Evolutionary conservation across 768 basidiomycete species (phyloP).

Genomic region (Hortiboletus flavorubellus): DNA sequence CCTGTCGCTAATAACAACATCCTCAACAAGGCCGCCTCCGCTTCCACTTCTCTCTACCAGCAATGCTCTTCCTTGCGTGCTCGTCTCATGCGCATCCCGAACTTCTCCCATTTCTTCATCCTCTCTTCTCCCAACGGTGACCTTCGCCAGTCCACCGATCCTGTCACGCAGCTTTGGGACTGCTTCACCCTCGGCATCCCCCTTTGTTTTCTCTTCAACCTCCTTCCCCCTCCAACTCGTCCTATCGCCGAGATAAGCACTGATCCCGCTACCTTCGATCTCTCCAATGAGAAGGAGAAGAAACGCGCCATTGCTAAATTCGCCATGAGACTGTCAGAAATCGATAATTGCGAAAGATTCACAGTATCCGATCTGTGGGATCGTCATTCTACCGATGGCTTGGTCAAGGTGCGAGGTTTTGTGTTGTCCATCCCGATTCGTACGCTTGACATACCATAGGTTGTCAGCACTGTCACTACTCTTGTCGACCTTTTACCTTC

Average conservation of each 20-base stretch:
- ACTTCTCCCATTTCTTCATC: slow-evolving; percentile 68
- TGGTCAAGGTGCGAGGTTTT: slow-evolving; percentile 76
- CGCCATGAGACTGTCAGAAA: slow-evolving; percentile 78
- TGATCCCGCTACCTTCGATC: slow-evolving; percentile 59
- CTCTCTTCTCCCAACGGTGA: slow-evolving; percentile 55
- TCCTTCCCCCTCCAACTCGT: slow-evolving; percentile 53
- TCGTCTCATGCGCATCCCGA: slow-evolving; percentile 73
- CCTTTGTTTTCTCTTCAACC: slow-evolving; percentile 95
- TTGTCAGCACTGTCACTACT: slow-evolving; percentile 83
- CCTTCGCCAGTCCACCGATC: slow-evolving; percentile 77
- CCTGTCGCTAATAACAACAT: slow-evolving; percentile 79
- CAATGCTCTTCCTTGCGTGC: slow-evolving; percentile 79
- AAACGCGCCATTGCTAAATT: slow-evolving; percentile 91
- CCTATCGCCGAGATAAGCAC: slow-evolving; percentile 58
- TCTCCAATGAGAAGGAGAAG: slow-evolving; percentile 76
- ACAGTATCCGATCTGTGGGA: slow-evolving; percentile 90
- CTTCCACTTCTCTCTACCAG: slow-evolving; percentile 87
- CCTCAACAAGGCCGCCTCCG: slow-evolving; percentile 88
- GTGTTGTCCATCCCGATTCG: neutral
- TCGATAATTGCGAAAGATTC: slow-evolving; percentile 75
- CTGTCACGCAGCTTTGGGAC: slow-evolving; percentile 93
- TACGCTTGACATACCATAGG: slow-evolving; percentile 42
- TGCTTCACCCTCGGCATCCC: slow-evolving; percentile 90
- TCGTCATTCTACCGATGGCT: slow-evolving; percentile 86
- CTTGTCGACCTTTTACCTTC: slow-evolving; percentile 75